These are phyloP conservation scores for Lignosus rhinocerotis DNA, from an alignment of 1,284 basidiomycete species.

Conservation along the genomic window DNA sequence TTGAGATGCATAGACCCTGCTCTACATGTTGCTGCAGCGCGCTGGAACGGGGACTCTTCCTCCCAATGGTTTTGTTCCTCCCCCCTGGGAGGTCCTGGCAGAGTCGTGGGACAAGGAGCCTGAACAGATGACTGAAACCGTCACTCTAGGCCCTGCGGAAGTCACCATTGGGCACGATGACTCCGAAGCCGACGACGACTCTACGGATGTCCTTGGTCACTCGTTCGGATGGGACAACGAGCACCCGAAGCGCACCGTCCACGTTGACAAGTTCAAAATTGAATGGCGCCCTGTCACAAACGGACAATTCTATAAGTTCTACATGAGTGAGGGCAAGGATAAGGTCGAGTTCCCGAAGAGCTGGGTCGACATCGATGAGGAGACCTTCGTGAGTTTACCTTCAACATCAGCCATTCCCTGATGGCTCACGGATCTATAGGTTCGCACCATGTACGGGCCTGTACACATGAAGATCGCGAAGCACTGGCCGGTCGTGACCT, in stretches of 20 bases:
- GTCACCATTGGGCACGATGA: conserved; percentile 87
- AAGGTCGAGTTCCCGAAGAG: conserved; percentile 60
- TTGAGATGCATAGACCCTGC: conserved; percentile 59
- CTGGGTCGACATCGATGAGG: conserved; percentile 60
- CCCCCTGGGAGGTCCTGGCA: conserved; percentile 75
- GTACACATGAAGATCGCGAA: conserved; percentile 74
- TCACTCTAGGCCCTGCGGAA: conserved; percentile 61
- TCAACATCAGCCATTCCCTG: neutral
- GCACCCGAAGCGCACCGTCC: conserved; percentile 63
- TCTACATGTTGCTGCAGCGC: conserved; percentile 92
- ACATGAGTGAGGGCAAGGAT: conserved; percentile 37
- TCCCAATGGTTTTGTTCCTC: conserved; percentile 74
- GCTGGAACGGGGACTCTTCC: conserved; percentile 76
- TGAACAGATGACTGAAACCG: conserved; percentile 40
- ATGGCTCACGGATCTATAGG: conserved; percentile 36
- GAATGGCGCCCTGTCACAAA: conserved; percentile 88
- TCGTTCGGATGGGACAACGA: conserved; percentile 98
- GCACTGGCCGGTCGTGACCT: conserved; percentile 87
- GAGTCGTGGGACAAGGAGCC: conserved; percentile 63
- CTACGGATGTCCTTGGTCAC: conserved; percentile 49
- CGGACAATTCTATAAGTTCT: conserved; percentile 70
- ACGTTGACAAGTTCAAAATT: conserved; percentile 68
- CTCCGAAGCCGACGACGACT: conserved; percentile 68
- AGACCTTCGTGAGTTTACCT: conserved; percentile 44
- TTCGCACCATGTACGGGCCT: conserved; percentile 88